These are phyloP conservation scores for Daldinia vernicosa DNA, from an alignment of 495 filamentous ascomycete genomes.

Conservation along the genomic window DNA sequence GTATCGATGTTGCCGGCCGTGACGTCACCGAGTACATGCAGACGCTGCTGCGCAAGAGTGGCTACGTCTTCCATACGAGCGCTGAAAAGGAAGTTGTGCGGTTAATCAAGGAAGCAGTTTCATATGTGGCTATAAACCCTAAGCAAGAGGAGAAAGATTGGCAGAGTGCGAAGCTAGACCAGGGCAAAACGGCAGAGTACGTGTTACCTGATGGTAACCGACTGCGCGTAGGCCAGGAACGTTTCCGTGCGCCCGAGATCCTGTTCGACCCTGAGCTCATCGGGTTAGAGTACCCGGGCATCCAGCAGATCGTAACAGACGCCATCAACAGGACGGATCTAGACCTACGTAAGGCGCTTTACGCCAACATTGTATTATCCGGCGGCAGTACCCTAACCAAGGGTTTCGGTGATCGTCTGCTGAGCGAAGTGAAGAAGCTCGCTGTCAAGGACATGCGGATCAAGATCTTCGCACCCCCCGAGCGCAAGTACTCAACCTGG, in stretches of 20 bases:
- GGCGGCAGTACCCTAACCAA: conserved; percentile 87
- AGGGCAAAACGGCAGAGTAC: conserved; percentile 82
- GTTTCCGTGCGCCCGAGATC: conserved; percentile 96
- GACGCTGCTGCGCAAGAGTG: conserved; percentile 87
- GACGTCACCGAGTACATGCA: conserved; percentile 98
- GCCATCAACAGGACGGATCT: conserved; percentile 97
- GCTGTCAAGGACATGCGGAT: conserved; percentile 99
- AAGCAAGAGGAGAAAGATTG: conserved; percentile 96
- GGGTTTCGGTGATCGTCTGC: conserved; percentile 93
- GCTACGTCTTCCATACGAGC: conserved; percentile 95
- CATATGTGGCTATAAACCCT: conserved; percentile 92
- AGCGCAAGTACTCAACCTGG: conserved; percentile 98
- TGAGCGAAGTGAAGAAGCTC: conserved; percentile 89
- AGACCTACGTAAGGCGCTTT: conserved; percentile 92
- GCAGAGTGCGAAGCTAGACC: conserved; percentile 69
- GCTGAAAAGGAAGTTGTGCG: conserved; percentile 98
- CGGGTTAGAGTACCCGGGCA: conserved; percentile 94
- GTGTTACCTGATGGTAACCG: conserved; percentile 85
- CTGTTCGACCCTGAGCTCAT: conserved; percentile 98
- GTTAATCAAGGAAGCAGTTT: conserved; percentile 93
- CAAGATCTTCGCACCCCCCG: conserved; percentile 96
- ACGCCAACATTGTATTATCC: conserved; percentile 95
- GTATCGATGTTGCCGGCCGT: conserved; percentile 97
- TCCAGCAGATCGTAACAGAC: conserved; percentile 97
- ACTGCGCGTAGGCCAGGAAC: conserved; percentile 61